phyloP scores from a whole-genome alignment of 345 rosid species.

The Bruguiera gymnorhiza region DNA sequence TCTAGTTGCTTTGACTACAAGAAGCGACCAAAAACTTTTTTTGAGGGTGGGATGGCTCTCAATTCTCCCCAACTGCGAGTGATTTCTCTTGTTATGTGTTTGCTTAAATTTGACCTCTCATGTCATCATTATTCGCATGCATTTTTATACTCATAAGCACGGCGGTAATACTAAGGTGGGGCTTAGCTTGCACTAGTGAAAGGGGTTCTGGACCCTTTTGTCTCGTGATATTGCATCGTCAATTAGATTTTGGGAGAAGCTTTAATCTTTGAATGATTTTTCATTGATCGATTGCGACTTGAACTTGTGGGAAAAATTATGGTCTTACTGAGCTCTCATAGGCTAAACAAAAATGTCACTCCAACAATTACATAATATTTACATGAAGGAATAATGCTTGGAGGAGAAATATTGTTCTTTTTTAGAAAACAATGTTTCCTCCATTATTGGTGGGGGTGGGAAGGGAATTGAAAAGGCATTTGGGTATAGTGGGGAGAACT shows the following conservation, averaged over 20 bases:
- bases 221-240: slow-evolving; percentile 53
- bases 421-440: slow-evolving; percentile 28
- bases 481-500: slow-evolving; percentile 21
- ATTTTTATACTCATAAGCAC: slow-evolving; percentile 4
- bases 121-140: slow-evolving; percentile 32
- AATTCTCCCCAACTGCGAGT: slow-evolving; percentile 39
- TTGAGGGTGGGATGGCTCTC: slow-evolving; percentile 26
- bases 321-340: slow-evolving; percentile 22
- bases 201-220: slow-evolving; percentile 47
- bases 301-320: slow-evolving; percentile 6
- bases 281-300: slow-evolving; percentile 29
- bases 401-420: background rate
- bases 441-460: slow-evolving; percentile 32
- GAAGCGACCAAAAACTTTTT: slow-evolving; percentile 58
- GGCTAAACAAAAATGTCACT: slow-evolving; percentile 18
- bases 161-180: slow-evolving; percentile 38
- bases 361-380: slow-evolving; percentile 11
- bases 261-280: slow-evolving; percentile 20
- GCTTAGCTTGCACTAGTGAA: slow-evolving; percentile 60
- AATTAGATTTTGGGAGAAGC: slow-evolving; percentile 24
- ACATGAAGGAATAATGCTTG: slow-evolving; percentile 6
- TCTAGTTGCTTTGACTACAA: slow-evolving; percentile 60
- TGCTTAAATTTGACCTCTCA: slow-evolving; percentile 66
- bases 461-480: slow-evolving; percentile 24
- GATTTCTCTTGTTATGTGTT: slow-evolving; percentile 42